These are phyloP conservation scores for Rosa rugosa DNA, from an alignment of 306 rosid genomes.

Conservation along the genomic window DNA sequence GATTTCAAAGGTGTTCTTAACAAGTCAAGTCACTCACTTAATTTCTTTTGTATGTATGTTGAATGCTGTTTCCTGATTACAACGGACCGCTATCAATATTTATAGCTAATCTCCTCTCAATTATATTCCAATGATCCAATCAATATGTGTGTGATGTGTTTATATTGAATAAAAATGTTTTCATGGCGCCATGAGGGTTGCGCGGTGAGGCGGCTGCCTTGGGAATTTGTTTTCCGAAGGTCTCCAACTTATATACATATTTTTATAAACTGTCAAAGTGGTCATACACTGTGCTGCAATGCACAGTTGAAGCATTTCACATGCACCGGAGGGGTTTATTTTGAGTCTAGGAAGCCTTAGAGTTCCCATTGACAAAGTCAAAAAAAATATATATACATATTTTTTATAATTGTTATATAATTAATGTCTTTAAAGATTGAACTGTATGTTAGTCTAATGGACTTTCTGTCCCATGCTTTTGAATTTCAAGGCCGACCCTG, in stretches of 20 bases:
- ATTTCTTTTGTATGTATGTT: not conserved
- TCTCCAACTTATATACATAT: no score
- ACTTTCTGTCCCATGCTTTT: not conserved
- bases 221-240: no score
- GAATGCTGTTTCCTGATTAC: conserved; percentile 7
- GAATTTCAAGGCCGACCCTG: not conserved
- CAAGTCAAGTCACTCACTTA: conserved; percentile 20
- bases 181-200: not conserved
- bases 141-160: not conserved
- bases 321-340: no score
- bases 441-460: no score
- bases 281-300: no score
- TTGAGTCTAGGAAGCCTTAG: no score
- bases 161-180: not conserved
- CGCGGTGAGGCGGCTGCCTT: not conserved
- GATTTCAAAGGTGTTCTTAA: conserved; percentile 14
- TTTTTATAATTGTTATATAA: no score
- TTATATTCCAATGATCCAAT: not conserved
- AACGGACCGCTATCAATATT: not conserved
- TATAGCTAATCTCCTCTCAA: not conserved
- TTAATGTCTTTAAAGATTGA: no score
- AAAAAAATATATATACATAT: no score
- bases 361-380: no score
- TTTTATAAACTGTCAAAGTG: no score
- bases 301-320: no score